A percentile compares a stretch with the other conserved stretches of the same genome.
Conservation (phyloP, 1,139 yeast species). For the Debaryomycetaceae sp. region DNA sequence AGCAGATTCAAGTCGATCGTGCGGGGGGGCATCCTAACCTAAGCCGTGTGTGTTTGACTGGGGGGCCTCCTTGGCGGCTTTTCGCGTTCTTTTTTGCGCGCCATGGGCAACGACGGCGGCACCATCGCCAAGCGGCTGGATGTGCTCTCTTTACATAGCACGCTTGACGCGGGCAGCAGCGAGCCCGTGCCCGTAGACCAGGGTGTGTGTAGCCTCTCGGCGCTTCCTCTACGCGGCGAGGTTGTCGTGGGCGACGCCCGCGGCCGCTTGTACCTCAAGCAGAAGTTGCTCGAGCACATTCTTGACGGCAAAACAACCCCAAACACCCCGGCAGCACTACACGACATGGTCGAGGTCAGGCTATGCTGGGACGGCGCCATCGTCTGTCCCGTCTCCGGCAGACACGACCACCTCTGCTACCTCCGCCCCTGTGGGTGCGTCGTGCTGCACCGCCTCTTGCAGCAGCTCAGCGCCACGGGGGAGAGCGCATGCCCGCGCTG, state of each 20-base stretch:
- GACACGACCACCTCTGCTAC: slow-evolving; percentile 22
- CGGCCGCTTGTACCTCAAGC: slow-evolving; percentile 71
- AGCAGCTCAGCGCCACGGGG: slow-evolving; percentile 12
- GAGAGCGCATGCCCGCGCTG: slow-evolving; percentile 32
- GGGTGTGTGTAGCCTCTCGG: slow-evolving; percentile 25
- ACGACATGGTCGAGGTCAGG: slow-evolving; percentile 27
- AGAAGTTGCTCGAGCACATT: slow-evolving; percentile 56
- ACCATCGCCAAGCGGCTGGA: slow-evolving; percentile 46
- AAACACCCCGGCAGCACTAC: slow-evolving; percentile 15
- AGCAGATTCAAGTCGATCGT: slow-evolving; percentile 61
- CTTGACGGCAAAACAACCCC: slow-evolving; percentile 27
- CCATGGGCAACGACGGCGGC: slow-evolving; percentile 51
- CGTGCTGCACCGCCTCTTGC: slow-evolving; percentile 21
- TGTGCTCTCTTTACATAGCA: slow-evolving; percentile 28
- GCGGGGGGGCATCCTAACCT: slow-evolving; percentile 12
- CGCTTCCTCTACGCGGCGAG: slow-evolving; percentile 20
- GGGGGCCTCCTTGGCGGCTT: background rate
- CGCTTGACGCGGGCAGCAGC: slow-evolving; percentile 17
- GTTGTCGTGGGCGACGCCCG: slow-evolving; percentile 62
- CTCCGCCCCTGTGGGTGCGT: slow-evolving; percentile 43
- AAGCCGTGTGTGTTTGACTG: background rate
- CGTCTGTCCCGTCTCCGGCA: slow-evolving; percentile 48
- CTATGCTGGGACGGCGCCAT: slow-evolving; percentile 31
- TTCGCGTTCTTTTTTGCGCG: slow-evolving; percentile 4
- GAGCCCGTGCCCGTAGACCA: slow-evolving; percentile 2